phyloP scores from a whole-genome alignment of 495 filamentous ascomycete genomes.

The Gamarada debralockiae region DNA sequence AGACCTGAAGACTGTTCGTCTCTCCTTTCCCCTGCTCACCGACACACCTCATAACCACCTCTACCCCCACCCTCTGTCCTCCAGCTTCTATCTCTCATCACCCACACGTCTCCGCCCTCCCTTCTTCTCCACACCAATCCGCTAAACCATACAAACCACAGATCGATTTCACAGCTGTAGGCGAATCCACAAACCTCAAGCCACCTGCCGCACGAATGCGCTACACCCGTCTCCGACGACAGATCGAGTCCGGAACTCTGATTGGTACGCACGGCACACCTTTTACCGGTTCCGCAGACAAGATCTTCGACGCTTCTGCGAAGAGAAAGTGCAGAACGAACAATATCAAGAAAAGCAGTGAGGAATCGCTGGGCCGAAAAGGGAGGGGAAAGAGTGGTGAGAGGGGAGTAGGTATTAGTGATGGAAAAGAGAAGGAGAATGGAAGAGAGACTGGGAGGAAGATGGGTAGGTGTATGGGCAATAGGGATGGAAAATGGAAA shows the following conservation, averaged over 20 bases:
- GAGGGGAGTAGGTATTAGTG: too few species aligned
- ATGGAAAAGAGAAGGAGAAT: neutral
- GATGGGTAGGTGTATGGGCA: neutral
- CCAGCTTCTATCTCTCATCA: too few species aligned
- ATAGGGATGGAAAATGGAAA: neutral
- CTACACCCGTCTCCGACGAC: conserved; percentile 30
- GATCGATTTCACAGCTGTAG: conserved; percentile 37
- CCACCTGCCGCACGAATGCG: conserved; percentile 36
- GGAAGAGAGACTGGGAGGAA: neutral
- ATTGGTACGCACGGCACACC: conserved; percentile 19
- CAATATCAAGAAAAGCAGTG: too few species aligned
- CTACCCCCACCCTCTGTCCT: neutral
- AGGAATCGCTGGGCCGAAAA: too few species aligned
- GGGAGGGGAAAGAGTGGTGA: too few species aligned
- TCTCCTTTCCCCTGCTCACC: neutral
- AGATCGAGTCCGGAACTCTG: conserved; percentile 29
- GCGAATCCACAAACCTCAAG: conserved; percentile 28
- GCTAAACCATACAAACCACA: conserved; percentile 8
- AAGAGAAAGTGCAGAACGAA: neutral
- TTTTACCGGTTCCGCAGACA: conserved; percentile 5
- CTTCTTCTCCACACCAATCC: neutral
- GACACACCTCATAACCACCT: neutral
- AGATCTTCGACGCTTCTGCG: neutral
- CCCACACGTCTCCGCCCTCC: neutral
- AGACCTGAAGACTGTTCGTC: conserved; percentile 30